Evolutionary conservation across 2,329 filamentous ascomycete genomes (phyloP).

Genomic region (Cadophora luteo-olivacea): DNA sequence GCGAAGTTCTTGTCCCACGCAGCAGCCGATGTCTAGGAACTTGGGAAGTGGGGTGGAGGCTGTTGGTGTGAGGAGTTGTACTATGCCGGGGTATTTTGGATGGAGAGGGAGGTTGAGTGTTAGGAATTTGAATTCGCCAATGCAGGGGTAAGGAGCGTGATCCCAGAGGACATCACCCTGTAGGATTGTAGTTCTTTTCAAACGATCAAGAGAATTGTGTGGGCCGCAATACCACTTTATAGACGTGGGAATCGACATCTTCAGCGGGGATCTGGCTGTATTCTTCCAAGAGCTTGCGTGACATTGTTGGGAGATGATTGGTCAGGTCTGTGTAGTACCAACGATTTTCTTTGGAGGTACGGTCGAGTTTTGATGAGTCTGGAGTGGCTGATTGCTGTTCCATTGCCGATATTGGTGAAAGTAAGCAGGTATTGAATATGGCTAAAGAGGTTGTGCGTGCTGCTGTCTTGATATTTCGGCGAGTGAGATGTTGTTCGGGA

Average conservation of each 20-base stretch:
- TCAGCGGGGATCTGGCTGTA: conserved; percentile 31
- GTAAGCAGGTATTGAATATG: neutral
- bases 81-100: conserved; percentile 27
- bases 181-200: neutral
- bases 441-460: neutral
- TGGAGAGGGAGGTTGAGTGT: conserved; percentile 22
- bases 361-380: conserved; percentile 7
- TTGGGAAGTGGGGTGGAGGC: conserved; percentile 8
- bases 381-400: conserved; percentile 1
- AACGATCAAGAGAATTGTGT: neutral
- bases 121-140: conserved; percentile 36
- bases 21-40: conserved; percentile 49
- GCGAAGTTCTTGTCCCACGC: conserved; percentile 49
- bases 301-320: conserved; percentile 15
- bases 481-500: neutral
- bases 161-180: conserved; percentile 36
- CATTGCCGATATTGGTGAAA: neutral
- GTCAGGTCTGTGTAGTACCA: conserved; percentile 28
- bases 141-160: conserved; percentile 37
- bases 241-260: conserved; percentile 32
- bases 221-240: conserved; percentile 27
- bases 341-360: conserved; percentile 27
- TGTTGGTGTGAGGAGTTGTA: conserved; percentile 22
- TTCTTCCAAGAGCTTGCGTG: conserved; percentile 32
- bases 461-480: neutral